Percentiles rank a stretch among this genome's conserved stretches.
Evolutionary conservation across 139 green algal species (phyloP).

Genomic region (Picochlorum sp.): DNA sequence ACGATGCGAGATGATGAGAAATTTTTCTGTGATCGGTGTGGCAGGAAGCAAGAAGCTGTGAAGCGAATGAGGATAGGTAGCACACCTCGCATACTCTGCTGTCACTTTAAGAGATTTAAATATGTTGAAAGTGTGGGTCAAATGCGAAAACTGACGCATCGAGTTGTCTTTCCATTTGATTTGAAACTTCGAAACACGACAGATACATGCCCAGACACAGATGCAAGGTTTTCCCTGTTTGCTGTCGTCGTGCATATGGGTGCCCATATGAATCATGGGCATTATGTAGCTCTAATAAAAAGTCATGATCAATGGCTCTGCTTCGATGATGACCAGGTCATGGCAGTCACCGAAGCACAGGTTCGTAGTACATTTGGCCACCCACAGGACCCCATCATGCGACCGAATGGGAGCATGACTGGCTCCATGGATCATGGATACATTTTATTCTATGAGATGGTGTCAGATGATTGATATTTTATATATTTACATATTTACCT

Average conservation of each 20-base stretch:
- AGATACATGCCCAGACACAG: constrained; percentile 42
- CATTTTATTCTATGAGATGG: constrained; percentile 86
- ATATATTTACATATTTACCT: neutral
- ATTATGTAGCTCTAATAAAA: constrained; percentile 94
- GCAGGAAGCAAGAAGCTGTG: constrained; percentile 70
- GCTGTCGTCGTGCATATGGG: constrained; percentile 96
- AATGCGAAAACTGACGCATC: constrained; percentile 90
- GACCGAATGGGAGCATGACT: neutral
- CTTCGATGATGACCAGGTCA: constrained; percentile 86
- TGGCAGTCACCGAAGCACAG: constrained; percentile 61
- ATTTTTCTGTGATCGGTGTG: constrained; percentile 94
- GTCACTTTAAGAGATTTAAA: constrained; percentile 98
- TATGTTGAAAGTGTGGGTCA: constrained; percentile 69
- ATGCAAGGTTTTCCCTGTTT: constrained; percentile 75
- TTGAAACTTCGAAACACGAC: constrained; percentile 87
- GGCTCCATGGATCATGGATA: constrained; percentile 82
- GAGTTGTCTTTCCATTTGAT: constrained; percentile 94
- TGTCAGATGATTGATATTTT: neutral
- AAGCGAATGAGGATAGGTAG: constrained; percentile 70
- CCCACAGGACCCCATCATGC: constrained; percentile 36
- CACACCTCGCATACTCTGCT: constrained; percentile 71
- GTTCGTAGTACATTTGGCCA: constrained; percentile 78
- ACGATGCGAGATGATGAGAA: constrained; percentile 82
- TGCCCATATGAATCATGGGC: constrained; percentile 86
- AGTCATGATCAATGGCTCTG: constrained; percentile 75